These are phyloP conservation scores for Stephanodiscus minutulus DNA, from an alignment of 108 stramenopile genomes.

Conservation along the genomic window DNA sequence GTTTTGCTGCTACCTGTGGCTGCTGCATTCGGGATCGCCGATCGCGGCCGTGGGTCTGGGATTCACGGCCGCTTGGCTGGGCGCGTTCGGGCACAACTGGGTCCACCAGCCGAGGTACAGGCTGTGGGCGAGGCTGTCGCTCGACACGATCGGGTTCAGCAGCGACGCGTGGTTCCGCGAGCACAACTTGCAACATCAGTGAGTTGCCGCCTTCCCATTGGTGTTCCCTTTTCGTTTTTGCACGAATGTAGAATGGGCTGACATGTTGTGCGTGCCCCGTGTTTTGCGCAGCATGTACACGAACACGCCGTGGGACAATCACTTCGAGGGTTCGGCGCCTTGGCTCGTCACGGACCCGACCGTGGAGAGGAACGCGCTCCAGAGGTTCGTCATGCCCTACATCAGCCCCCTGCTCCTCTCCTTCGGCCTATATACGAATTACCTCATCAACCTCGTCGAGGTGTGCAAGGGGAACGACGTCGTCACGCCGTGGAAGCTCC, in stretches of 20 bases:
- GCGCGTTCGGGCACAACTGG: constrained; percentile 29
- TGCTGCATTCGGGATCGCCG: background rate
- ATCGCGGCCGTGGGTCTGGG: constrained; percentile 11
- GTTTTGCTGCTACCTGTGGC: background rate
- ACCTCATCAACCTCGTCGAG: constrained; percentile 13
- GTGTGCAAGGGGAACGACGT: constrained; percentile 20
- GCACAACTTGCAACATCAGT: constrained; percentile 28
- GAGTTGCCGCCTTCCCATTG: no score
- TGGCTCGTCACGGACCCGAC: constrained; percentile 26
- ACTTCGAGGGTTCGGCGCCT: constrained; percentile 20
- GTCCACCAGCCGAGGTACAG: constrained; percentile 31
- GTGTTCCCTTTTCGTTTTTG: no score
- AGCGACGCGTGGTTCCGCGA: constrained; percentile 21
- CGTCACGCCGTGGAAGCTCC: constrained; percentile 14
- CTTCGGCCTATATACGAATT: constrained; percentile 22
- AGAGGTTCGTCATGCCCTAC: constrained; percentile 17
- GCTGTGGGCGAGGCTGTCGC: constrained; percentile 13
- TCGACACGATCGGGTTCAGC: constrained; percentile 28
- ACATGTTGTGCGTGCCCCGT: no score
- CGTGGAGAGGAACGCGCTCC: constrained; percentile 6
- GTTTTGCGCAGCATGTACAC: constrained; percentile 20
- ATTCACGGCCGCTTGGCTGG: constrained; percentile 20
- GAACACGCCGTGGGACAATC: constrained; percentile 29
- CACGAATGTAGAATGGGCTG: no score
- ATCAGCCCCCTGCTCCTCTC: constrained; percentile 20